Percentiles rank a stretch among this genome's conserved stretches.
phyloP scores from a whole-genome alignment of 2,329 filamentous ascomycete species.

The Talaromyces marneffei region DNA sequence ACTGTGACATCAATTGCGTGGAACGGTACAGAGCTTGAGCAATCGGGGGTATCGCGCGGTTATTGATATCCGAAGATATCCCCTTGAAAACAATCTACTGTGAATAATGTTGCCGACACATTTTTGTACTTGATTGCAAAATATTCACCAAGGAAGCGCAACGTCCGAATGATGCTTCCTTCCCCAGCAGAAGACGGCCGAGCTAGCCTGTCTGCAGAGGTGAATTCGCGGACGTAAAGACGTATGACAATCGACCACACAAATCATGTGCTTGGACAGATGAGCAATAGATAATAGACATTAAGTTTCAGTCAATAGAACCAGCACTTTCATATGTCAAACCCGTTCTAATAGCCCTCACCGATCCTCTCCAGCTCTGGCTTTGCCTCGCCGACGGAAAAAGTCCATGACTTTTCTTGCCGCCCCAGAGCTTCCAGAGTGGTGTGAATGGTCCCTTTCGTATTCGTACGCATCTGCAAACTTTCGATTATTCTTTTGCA shows the following conservation, averaged over 20 bases:
- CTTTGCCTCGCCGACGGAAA: conserved; percentile 81
- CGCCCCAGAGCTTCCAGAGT: conserved; percentile 77
- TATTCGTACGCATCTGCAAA: conserved; percentile 86
- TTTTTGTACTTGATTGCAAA: not conserved
- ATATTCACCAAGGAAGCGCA: not conserved
- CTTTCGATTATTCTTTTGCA: conserved; percentile 79
- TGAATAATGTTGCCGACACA: not conserved
- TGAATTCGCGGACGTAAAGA: not conserved
- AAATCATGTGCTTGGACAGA: conserved; percentile 12
- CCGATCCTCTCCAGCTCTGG: conserved; percentile 49
- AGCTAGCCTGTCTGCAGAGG: conserved; percentile 16
- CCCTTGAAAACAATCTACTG: conserved; percentile 19
- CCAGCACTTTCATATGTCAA: conserved; percentile 19
- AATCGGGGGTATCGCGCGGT: conserved; percentile 29
- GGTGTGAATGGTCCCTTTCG: conserved; percentile 54
- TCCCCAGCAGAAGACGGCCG: not conserved
- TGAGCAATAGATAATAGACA: conserved; percentile 1
- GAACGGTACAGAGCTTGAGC: conserved; percentile 30
- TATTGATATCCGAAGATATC: conserved; percentile 32
- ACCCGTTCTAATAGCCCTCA: conserved; percentile 19
- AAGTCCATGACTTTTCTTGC: conserved; percentile 97
- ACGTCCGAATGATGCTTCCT: not conserved
- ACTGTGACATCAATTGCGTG: conserved; percentile 29
- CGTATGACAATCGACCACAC: not conserved
- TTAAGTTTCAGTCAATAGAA: not conserved